A percentile compares a stretch with the other conserved stretches of the same genome.
phyloP scores from a whole-genome alignment of 2,329 filamentous ascomycete species.

The Penicillium hordei region DNA sequence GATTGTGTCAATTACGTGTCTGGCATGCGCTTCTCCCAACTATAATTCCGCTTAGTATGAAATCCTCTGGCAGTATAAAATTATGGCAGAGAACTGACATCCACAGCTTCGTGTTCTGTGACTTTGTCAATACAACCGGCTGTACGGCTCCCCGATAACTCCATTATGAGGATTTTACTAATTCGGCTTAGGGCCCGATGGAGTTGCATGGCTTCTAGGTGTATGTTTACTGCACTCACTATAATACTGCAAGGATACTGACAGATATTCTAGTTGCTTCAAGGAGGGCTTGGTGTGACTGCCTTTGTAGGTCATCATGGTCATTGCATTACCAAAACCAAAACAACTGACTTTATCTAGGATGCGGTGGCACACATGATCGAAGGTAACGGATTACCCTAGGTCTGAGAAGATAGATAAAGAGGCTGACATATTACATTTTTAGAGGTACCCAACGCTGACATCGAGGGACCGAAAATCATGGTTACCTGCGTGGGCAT shows the following conservation, averaged over 20 bases:
- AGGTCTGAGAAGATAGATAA: background rate
- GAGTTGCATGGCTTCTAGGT: slow-evolving; percentile 50
- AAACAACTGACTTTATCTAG: slow-evolving; percentile 16
- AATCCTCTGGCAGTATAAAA: background rate
- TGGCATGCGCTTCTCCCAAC: slow-evolving; percentile 64
- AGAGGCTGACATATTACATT: background rate
- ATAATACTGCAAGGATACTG: slow-evolving; percentile 1
- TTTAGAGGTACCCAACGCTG: slow-evolving; percentile 40
- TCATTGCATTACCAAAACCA: background rate
- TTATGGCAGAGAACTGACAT: background rate
- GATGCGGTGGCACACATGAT: slow-evolving; percentile 52
- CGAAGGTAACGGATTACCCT: slow-evolving; percentile 29
- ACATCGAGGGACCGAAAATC: slow-evolving; percentile 61
- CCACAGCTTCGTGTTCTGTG: slow-evolving; percentile 54
- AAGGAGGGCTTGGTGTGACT: slow-evolving; percentile 54
- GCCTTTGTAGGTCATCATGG: slow-evolving; percentile 45
- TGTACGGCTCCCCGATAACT: slow-evolving; percentile 41
- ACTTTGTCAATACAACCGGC: slow-evolving; percentile 67
- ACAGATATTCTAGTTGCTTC: slow-evolving; percentile 32
- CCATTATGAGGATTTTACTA: background rate
- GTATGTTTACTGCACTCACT: slow-evolving; percentile 16
- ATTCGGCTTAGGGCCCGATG: slow-evolving; percentile 54
- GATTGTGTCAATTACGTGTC: slow-evolving; percentile 66
- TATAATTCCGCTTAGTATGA: slow-evolving; percentile 61
- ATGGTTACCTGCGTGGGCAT: slow-evolving; percentile 65